Base-by-base conservation (phyloP, 108 stramenopile genomes). In the Aurantiochytrium sp. region DNA sequence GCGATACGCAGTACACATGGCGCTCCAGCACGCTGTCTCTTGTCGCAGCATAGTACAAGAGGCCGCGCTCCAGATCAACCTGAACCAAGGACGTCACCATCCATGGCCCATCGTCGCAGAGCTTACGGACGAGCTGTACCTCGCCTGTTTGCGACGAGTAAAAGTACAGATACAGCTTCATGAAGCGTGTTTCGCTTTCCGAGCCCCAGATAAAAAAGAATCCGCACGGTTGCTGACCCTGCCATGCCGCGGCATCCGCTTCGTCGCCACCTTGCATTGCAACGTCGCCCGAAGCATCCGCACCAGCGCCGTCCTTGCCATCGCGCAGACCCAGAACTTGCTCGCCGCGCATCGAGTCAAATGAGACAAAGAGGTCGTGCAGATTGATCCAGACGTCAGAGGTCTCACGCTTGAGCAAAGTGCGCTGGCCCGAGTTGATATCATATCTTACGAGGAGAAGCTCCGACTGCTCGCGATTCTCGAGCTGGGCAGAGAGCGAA, bases 301-400 rank as follows among this genome's bases (percentile, higher is more conserved):
- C 64, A 10, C 18, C 35, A 35, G 35, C 35, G 35, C 35, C 2
- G 35, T 35, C 35, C 35, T 35, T 35, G 35, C 35, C 35, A 35
- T 35, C 35, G 35, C 35, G 0, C 35, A 69, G 64, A 8, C 64
- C 64, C 25, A 69, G 3, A 0, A 42, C 0, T 23, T 69, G 76
- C 51, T 21, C 43, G 10, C 45, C 47, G 25, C 12, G 5, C 76
- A 51, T 64, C 4, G 89, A 89, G 21, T 42, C 23, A 28, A 89
- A 89, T 5, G 91, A 90, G 25, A 95, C 64, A 21, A 97, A 91
- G 60, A 96, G 90, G 88, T 97, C 94, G 89, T 98, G 95, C 58
- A 98, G 94, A 90, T 98, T 98, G 72, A 98, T 95, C 98, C 98
- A 98, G 14, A 94, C 49, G 60, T 95, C 93, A 21, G 92, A 93